Conservation (phyloP, 805 yeast genomes). For the Diddensiella caesifluorescens region DNA sequence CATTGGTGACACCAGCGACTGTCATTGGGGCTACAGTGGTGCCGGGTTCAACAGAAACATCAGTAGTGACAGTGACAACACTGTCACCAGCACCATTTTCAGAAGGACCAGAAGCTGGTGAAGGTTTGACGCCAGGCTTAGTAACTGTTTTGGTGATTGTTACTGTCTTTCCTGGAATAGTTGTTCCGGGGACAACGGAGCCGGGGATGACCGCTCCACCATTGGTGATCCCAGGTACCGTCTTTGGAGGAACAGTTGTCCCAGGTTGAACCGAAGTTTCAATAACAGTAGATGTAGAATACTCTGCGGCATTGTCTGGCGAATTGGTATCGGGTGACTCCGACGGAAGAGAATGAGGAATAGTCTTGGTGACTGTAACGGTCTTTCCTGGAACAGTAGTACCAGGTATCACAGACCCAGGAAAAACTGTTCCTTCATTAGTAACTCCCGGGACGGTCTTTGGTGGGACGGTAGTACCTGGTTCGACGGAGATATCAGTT, state of each 20-base stretch:
- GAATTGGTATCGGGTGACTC: neutral
- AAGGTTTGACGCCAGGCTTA: neutral
- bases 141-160: neutral
- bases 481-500: too few relatives aligned
- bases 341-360: neutral
- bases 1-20: neutral
- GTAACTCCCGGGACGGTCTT: slow-evolving; percentile 6
- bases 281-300: slow-evolving; percentile 1
- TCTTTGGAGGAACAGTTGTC: slow-evolving; percentile 2
- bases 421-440: slow-evolving; percentile 1
- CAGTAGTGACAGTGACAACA: too few relatives aligned
- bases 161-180: neutral
- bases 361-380: slow-evolving; percentile 3
- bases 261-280: slow-evolving; percentile 6
- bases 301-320: slow-evolving; percentile 4
- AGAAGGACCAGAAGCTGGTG: neutral
- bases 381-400: slow-evolving; percentile 9
- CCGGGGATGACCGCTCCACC: neutral
- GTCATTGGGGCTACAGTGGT: neutral
- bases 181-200: slow-evolving; percentile 2
- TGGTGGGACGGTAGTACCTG: slow-evolving; percentile 7
- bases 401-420: slow-evolving; percentile 12
- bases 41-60: neutral
- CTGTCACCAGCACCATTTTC: too few relatives aligned
- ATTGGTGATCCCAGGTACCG: slow-evolving; percentile 1